phyloP scores from a whole-genome alignment of 495 filamentous ascomycete species.

The Annulohypoxylon moriforme region DNA sequence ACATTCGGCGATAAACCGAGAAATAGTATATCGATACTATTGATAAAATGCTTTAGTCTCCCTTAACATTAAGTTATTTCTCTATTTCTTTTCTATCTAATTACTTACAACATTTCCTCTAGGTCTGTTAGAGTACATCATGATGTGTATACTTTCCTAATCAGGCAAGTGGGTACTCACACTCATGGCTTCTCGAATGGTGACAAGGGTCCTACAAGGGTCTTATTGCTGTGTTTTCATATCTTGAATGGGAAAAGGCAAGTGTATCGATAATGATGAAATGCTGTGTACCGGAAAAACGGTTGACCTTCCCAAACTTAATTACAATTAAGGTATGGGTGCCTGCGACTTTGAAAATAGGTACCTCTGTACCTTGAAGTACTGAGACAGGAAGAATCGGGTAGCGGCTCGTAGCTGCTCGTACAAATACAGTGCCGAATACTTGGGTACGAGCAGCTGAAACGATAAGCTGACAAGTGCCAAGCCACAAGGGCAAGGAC shows the following conservation, averaged over 20 bases:
- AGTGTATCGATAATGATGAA: too few relatives aligned
- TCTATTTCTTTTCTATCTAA: too few relatives aligned
- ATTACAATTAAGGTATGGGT: too few relatives aligned
- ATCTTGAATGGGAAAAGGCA: not conserved
- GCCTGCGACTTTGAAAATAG: too few relatives aligned
- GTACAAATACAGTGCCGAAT: not conserved
- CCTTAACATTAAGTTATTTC: not conserved
- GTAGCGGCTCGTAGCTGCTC: not conserved
- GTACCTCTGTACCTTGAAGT: not conserved
- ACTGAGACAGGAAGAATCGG: not conserved
- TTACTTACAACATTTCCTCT: not conserved
- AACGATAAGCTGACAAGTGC: conserved; percentile 29
- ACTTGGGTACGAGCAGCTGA: conserved; percentile 1
- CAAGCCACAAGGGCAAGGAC: conserved; percentile 39
- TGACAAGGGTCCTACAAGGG: not conserved
- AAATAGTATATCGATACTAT: too few relatives aligned
- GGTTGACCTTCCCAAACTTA: too few relatives aligned
- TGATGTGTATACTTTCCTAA: not conserved
- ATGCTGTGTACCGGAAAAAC: too few relatives aligned
- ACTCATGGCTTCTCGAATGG: not conserved
- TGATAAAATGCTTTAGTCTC: too few relatives aligned
- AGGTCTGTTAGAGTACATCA: not conserved
- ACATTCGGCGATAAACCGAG: too few relatives aligned
- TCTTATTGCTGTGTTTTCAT: not conserved
- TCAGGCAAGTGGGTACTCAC: not conserved